Evolutionary conservation across 768 basidiomycete species (phyloP).

Genomic region (Kwoniella sp.): DNA sequence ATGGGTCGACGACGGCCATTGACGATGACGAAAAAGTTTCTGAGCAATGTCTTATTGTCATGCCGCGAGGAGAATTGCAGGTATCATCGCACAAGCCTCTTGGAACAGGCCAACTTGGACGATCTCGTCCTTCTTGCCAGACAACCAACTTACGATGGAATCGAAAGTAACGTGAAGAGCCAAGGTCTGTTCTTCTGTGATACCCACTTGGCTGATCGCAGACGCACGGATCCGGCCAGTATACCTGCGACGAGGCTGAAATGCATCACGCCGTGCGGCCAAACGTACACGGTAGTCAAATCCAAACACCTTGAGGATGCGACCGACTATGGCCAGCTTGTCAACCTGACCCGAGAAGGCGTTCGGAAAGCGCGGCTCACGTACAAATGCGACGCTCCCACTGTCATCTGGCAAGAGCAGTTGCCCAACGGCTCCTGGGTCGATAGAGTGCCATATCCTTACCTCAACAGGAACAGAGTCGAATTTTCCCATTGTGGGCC

Average conservation of each 20-base stretch:
- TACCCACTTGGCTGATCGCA: background rate
- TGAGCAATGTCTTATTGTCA: background rate
- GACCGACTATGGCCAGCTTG: background rate
- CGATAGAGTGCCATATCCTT: background rate
- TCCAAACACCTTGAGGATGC: background rate
- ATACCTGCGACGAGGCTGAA: too few relatives aligned
- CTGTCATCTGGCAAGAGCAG: background rate
- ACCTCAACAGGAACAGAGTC: background rate
- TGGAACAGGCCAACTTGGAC: background rate
- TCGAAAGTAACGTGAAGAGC: background rate
- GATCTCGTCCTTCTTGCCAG: background rate
- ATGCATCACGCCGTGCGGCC: background rate
- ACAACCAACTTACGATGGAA: background rate
- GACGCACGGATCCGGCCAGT: too few relatives aligned
- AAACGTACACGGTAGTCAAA: background rate
- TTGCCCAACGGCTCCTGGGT: background rate
- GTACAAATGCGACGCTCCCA: background rate
- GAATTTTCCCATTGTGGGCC: background rate
- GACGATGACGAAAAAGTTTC: too few relatives aligned
- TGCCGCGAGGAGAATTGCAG: background rate
- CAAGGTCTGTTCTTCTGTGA: background rate
- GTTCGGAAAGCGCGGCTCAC: background rate
- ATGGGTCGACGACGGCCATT: too few relatives aligned
- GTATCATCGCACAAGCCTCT: background rate
- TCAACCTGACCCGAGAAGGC: background rate